phyloP scores from a whole-genome alignment of 495 filamentous ascomycete species.

The Astrocystis sublimbata region DNA sequence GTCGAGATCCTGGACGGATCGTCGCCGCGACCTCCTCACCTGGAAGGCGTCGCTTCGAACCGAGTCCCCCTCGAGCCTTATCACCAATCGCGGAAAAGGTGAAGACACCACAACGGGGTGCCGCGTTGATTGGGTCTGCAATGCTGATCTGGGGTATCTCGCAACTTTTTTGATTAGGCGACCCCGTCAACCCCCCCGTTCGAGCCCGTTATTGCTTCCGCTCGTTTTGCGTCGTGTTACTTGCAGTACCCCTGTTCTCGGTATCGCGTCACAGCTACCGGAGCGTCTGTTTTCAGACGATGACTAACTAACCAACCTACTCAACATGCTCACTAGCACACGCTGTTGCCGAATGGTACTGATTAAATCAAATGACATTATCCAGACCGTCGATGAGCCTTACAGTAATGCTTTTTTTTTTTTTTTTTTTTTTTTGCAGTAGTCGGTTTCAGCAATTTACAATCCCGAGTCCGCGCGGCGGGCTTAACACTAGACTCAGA shows the following conservation, averaged over 20 bases:
- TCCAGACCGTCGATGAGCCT: too few relatives aligned
- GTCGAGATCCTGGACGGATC: constrained; percentile 3
- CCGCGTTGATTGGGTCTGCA: not conserved
- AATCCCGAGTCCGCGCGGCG: not conserved
- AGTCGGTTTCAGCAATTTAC: too few relatives aligned
- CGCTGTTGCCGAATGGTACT: too few relatives aligned
- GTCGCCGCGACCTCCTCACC: not conserved
- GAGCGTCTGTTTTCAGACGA: not conserved
- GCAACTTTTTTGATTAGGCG: constrained; percentile 2
- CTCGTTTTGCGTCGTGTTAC: too few relatives aligned
- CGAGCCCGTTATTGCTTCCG: not conserved
- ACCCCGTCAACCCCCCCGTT: not conserved
- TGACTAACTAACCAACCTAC: not conserved
- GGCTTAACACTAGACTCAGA: not conserved
- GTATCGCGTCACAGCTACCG: not conserved
- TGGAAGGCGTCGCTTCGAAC: constrained; percentile 10
- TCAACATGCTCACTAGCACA: not conserved
- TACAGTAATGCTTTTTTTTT: too few relatives aligned
- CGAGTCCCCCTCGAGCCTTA: not conserved
- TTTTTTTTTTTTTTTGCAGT: too few relatives aligned
- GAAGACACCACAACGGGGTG: not conserved
- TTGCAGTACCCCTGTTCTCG: too few relatives aligned
- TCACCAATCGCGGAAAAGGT: constrained; percentile 7
- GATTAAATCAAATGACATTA: too few relatives aligned
- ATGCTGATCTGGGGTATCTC: constrained; percentile 16